phyloP scores from a whole-genome alignment of 495 filamentous ascomycete genomes.

The Hamigera avellanea region DNA sequence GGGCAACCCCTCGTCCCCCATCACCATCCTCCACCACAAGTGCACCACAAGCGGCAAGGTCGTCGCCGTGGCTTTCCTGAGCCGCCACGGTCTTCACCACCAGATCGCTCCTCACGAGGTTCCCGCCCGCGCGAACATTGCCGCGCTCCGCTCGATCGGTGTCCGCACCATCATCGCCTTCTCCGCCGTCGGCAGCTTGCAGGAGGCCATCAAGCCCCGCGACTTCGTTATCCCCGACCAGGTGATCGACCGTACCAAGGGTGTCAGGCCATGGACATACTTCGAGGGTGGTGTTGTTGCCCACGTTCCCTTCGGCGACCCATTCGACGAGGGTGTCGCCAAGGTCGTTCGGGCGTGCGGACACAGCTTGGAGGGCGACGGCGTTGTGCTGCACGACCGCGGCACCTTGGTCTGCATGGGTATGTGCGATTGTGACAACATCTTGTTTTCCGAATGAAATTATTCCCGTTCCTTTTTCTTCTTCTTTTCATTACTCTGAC shows the following conservation, averaged over 20 bases:
- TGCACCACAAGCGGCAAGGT: conserved; percentile 37
- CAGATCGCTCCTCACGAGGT: conserved; percentile 88
- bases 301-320: conserved; percentile 91
- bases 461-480: not conserved
- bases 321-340: conserved; percentile 72
- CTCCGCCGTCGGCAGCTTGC: conserved; percentile 86
- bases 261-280: conserved; percentile 83
- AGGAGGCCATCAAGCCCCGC: conserved; percentile 81
- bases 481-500: not conserved
- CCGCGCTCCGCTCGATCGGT: conserved; percentile 78
- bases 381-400: conserved; percentile 61
- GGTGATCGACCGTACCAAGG: conserved; percentile 96
- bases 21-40: conserved; percentile 76
- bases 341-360: conserved; percentile 60
- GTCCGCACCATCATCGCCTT: conserved; percentile 88
- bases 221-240: conserved; percentile 96
- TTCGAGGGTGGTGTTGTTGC: conserved; percentile 90
- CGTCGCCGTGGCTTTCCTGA: conserved; percentile 82
- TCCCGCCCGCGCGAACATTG: conserved; percentile 85
- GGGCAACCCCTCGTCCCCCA: conserved; percentile 82
- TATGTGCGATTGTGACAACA: conserved; percentile 36
- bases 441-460: conserved; percentile 3
- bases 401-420: conserved; percentile 87
- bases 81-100: conserved; percentile 82
- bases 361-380: conserved; percentile 64